Evolutionary conservation across 1,284 basidiomycete species (phyloP).

Genomic region (Ceratobasidium sp.): DNA sequence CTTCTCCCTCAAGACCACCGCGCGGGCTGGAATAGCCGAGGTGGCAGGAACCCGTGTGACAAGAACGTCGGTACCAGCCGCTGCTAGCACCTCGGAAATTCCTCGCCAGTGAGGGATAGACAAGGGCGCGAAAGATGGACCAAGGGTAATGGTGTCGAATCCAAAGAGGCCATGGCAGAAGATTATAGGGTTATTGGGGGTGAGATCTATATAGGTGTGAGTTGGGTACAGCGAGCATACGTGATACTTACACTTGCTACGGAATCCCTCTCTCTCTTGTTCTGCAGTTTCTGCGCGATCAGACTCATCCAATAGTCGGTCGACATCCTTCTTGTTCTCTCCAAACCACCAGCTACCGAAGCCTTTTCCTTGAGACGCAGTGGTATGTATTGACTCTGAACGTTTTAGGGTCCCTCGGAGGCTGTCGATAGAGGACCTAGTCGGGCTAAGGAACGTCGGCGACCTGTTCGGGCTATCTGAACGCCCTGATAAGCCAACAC

Average conservation of each 20-base stretch:
- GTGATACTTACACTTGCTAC: slow-evolving; percentile 68
- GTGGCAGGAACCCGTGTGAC: slow-evolving; percentile 93
- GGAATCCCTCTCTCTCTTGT: slow-evolving; percentile 62
- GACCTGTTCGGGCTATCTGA: slow-evolving; percentile 25
- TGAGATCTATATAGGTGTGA: slow-evolving; percentile 58
- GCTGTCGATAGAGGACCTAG: slow-evolving; percentile 27
- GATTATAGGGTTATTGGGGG: slow-evolving; percentile 83
- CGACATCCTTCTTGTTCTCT: slow-evolving; percentile 56
- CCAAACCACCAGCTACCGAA: slow-evolving; percentile 52
- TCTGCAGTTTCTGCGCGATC: slow-evolving; percentile 62
- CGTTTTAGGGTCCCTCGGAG: slow-evolving; percentile 34
- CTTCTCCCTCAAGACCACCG: slow-evolving; percentile 80
- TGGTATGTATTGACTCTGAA: slow-evolving; percentile 39
- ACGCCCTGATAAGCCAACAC: slow-evolving; percentile 3
- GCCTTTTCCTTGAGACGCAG: slow-evolving; percentile 42
- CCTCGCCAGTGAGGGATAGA: slow-evolving; percentile 95
- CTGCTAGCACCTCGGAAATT: slow-evolving; percentile 87
- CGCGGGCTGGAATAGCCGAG: slow-evolving; percentile 82
- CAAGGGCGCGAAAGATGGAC: slow-evolving; percentile 72
- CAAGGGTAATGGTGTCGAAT: slow-evolving; percentile 76
- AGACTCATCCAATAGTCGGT: slow-evolving; percentile 61
- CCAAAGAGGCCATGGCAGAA: slow-evolving; percentile 94
- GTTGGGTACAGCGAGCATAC: slow-evolving; percentile 12
- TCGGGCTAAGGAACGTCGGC: slow-evolving; percentile 33
- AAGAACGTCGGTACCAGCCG: slow-evolving; percentile 88